phyloP scores from a whole-genome alignment of 257 asterid genomes.

The Coffea canephora region DNA sequence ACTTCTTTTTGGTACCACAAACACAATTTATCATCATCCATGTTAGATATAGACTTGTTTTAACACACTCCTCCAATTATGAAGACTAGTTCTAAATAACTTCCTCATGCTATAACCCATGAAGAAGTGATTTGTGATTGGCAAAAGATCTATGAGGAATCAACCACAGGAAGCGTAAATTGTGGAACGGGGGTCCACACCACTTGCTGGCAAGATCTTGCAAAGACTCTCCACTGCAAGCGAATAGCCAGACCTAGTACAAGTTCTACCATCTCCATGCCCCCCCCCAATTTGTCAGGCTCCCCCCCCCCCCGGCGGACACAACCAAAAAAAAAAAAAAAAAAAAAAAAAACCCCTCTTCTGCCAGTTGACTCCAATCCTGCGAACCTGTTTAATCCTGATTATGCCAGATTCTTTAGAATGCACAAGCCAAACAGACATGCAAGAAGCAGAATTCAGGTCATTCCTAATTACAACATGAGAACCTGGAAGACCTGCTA shows the following conservation, averaged over 20 bases:
- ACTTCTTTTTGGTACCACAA: background rate
- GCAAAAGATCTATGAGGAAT: background rate
- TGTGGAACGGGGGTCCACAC: background rate
- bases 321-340: too few species aligned
- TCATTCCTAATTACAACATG: background rate
- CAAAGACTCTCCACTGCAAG: background rate
- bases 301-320: too few species aligned
- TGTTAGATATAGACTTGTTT: background rate
- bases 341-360: too few species aligned
- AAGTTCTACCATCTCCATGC: background rate
- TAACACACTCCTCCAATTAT: background rate
- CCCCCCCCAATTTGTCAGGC: too few species aligned
- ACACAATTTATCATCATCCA: background rate
- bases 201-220: background rate
- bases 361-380: background rate
- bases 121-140: background rate
- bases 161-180: too few species aligned
- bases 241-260: background rate
- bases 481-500: background rate
- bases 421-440: background rate
- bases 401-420: too few species aligned
- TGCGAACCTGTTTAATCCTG: too few species aligned
- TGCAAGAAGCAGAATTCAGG: too few species aligned
- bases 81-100: background rate
- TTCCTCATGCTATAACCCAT: background rate